Conservation (phyloP, 2,329 filamentous ascomycete genomes). For the Colletotrichum phormii region DNA sequence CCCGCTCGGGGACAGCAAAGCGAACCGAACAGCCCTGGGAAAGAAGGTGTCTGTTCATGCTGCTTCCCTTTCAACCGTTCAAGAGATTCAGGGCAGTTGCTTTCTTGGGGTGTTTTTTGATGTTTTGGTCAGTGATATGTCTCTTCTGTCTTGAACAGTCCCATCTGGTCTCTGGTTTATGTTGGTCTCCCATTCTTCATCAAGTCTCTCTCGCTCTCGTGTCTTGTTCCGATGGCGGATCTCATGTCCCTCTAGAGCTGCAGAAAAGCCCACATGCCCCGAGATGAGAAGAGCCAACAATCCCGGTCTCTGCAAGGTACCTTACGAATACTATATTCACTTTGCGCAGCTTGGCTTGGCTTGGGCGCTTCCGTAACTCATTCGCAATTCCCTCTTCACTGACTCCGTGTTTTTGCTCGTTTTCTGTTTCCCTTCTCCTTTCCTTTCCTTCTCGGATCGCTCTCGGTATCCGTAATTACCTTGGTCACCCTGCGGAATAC, state of each 20-base stretch:
- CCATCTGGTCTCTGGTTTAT: not conserved
- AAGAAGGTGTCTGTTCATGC: not conserved
- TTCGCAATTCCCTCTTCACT: not conserved
- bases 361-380: conserved; percentile 9
- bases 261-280: not conserved
- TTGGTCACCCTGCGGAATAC: not conserved
- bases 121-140: too few relatives aligned
- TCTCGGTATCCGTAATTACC: not conserved
- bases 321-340: not conserved
- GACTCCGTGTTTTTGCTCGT: not conserved
- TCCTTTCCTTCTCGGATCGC: not conserved
- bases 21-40: not conserved
- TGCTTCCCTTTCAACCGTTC: not conserved
- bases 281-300: conserved; percentile 1
- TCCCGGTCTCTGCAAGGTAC: conserved; percentile 9
- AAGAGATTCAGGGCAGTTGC: not conserved
- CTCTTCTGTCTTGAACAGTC: not conserved
- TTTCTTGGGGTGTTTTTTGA: too few relatives aligned
- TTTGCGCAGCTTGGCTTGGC: conserved; percentile 9
- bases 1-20: not conserved
- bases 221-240: conserved; percentile 12
- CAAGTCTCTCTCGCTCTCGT: not conserved
- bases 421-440: not conserved
- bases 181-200: not conserved
- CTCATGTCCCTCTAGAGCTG: conserved; percentile 17